A percentile compares a stretch with the other conserved stretches of the same genome.
phyloP scores from a whole-genome alignment of 495 filamentous ascomycete genomes.

The Neurospora africana region DNA sequence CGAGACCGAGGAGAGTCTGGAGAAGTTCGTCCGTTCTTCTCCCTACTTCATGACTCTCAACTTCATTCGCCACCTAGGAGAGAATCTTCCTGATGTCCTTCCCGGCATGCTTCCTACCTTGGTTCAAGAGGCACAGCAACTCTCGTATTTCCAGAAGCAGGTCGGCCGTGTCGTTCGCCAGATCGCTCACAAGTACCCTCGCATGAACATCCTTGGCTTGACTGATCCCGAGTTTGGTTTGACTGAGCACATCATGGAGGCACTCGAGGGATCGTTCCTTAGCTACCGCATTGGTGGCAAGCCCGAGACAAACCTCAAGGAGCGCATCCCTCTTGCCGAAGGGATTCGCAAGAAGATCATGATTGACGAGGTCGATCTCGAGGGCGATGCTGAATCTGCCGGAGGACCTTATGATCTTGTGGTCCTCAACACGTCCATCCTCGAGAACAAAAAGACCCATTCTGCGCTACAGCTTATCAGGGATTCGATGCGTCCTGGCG shows the following conservation, averaged over 20 bases:
- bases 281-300: conserved; percentile 18
- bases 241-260: conserved; percentile 20
- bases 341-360: conserved; percentile 11
- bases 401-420: conserved; percentile 26
- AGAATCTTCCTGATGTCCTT: conserved; percentile 18
- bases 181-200: conserved; percentile 31
- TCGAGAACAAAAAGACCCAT: conserved; percentile 6
- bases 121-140: conserved; percentile 20
- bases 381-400: not conserved
- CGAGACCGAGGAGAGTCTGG: conserved; percentile 24
- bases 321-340: conserved; percentile 2
- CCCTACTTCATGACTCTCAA: conserved; percentile 20
- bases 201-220: conserved; percentile 32
- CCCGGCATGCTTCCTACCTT: conserved; percentile 11
- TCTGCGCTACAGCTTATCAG: conserved; percentile 15
- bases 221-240: conserved; percentile 19
- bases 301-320: conserved; percentile 8
- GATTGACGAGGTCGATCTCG: conserved; percentile 18
- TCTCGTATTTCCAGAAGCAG: conserved; percentile 22
- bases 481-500: conserved; percentile 28
- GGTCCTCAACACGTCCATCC: conserved; percentile 23
- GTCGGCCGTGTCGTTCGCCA: conserved; percentile 27
- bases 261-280: conserved; percentile 24
- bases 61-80: conserved; percentile 16
- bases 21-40: conserved; percentile 23